These are phyloP conservation scores for Aspergillus pseudoviridinutans DNA, from an alignment of 2,329 filamentous ascomycete genomes.

Conservation along the genomic window DNA sequence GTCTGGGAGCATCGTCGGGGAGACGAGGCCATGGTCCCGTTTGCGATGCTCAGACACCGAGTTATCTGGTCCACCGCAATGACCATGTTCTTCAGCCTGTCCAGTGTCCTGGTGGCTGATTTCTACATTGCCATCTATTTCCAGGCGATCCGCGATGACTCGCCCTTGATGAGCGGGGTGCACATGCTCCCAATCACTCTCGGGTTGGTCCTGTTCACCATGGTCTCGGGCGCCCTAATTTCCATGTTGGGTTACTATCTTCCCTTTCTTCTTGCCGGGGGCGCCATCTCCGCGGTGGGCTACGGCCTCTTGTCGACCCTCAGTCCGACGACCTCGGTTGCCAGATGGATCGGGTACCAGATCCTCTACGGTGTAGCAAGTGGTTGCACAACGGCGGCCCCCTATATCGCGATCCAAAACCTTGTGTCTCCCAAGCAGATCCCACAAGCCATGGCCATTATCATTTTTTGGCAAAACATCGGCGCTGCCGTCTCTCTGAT, in stretches of 20 bases:
- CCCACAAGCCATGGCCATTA: conserved; percentile 24
- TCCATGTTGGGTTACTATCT: conserved; percentile 30
- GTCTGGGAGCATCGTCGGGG: conserved; percentile 34
- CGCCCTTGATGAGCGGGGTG: conserved; percentile 38
- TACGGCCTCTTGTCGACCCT: conserved; percentile 32
- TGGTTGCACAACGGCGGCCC: conserved; percentile 11
- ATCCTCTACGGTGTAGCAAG: conserved; percentile 21
- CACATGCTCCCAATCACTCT: conserved; percentile 33
- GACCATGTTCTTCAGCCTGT: conserved; percentile 24
- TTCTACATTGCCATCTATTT: conserved; percentile 42
- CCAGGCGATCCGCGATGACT: conserved; percentile 35
- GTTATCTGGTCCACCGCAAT: conserved; percentile 27
- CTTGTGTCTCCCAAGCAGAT: conserved; percentile 21
- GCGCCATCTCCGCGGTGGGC: conserved; percentile 24
- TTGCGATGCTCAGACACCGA: conserved; percentile 27
- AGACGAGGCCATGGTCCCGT: conserved; percentile 37
- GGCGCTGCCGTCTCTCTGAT: conserved; percentile 27
- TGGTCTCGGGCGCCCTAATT: no score
- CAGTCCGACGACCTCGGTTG: conserved; percentile 10
- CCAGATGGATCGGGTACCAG: conserved; percentile 28
- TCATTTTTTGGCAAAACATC: conserved; percentile 33
- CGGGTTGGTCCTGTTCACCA: no score
- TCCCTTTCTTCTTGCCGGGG: conserved; percentile 27
- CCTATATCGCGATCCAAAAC: conserved; percentile 26
- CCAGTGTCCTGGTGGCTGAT: conserved; percentile 20